Evolutionary conservation across 78 protist genomes (phyloP).

Genomic region (Dictyostelium brefeldianum): DNA sequence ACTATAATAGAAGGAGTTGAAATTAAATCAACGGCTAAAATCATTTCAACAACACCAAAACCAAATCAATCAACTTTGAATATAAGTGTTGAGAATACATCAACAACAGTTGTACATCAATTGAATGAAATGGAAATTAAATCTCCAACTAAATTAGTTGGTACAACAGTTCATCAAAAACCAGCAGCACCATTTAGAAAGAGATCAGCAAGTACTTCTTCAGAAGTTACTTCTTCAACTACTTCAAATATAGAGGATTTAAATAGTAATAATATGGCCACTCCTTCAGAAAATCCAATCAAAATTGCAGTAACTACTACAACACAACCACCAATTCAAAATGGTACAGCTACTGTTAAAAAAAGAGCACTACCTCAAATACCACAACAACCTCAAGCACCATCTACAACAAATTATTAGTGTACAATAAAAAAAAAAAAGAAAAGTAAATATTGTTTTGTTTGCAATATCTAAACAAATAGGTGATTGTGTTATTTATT

Average conservation of each 20-base stretch:
- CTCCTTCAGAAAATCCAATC: neutral
- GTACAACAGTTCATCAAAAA: neutral
- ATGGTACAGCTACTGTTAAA: neutral
- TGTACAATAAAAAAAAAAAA: too few species aligned
- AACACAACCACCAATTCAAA: neutral
- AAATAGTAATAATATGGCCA: neutral
- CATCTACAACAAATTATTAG: too few species aligned
- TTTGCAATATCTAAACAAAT: too few species aligned
- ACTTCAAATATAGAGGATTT: neutral
- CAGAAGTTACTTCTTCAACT: neutral
- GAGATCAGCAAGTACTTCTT: neutral
- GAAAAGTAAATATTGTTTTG: too few species aligned
- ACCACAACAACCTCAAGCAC: neutral
- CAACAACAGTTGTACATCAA: neutral
- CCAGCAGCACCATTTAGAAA: conserved; percentile 43
- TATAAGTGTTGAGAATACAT: too few species aligned
- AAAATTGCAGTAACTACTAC: neutral
- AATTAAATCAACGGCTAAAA: too few species aligned
- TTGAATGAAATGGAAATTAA: neutral
- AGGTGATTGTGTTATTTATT: too few species aligned
- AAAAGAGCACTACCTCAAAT: conserved; percentile 31
- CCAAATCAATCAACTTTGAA: neutral
- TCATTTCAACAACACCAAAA: neutral
- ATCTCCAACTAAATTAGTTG: conserved; percentile 7
- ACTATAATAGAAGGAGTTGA: too few species aligned